Percentiles rank a stretch among this genome's conserved stretches.
phyloP scores from a whole-genome alignment of 371 early-diverging fungal genomes.

The Mucor ambiguus region DNA sequence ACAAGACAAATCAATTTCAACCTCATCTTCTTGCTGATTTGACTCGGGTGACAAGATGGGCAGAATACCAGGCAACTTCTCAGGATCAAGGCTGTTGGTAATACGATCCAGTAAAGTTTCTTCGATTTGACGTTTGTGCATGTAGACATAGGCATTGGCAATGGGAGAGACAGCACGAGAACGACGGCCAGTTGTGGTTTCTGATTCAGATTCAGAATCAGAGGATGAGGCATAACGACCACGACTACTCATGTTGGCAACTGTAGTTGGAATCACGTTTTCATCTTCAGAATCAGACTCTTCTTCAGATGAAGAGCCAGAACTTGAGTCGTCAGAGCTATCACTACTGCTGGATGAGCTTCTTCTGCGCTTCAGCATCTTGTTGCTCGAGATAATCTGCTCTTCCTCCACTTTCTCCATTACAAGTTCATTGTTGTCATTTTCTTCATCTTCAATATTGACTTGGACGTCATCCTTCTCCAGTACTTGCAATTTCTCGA shows the following conservation, averaged over 20 bases:
- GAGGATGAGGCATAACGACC: slow-evolving; percentile 35
- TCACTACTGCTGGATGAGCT: slow-evolving; percentile 25
- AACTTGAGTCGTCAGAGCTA: slow-evolving; percentile 19
- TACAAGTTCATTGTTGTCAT: background rate
- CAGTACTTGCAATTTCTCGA: background rate
- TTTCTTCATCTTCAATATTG: slow-evolving; percentile 2
- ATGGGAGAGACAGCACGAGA: slow-evolving; percentile 21
- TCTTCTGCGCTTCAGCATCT: slow-evolving; percentile 31
- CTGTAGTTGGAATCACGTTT: slow-evolving; percentile 41
- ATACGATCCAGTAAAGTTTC: slow-evolving; percentile 48
- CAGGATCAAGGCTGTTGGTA: slow-evolving; percentile 43
- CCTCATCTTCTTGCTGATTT: slow-evolving; percentile 36
- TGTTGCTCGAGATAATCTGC: background rate
- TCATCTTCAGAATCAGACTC: slow-evolving; percentile 26
- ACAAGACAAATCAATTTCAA: slow-evolving; percentile 54
- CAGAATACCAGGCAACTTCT: slow-evolving; percentile 50
- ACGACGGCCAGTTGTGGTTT: slow-evolving; percentile 22
- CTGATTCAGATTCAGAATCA: slow-evolving; percentile 38
- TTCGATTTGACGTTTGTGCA: slow-evolving; percentile 54
- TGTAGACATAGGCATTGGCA: slow-evolving; percentile 30
- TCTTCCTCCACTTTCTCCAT: slow-evolving; percentile 18
- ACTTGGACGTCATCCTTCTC: background rate
- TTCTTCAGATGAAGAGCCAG: slow-evolving; percentile 25
- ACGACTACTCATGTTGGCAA: slow-evolving; percentile 40
- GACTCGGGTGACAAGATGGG: slow-evolving; percentile 43